Conservation (phyloP, 2,329 filamentous ascomycete genomes). For the Aureobasidium musti region DNA sequence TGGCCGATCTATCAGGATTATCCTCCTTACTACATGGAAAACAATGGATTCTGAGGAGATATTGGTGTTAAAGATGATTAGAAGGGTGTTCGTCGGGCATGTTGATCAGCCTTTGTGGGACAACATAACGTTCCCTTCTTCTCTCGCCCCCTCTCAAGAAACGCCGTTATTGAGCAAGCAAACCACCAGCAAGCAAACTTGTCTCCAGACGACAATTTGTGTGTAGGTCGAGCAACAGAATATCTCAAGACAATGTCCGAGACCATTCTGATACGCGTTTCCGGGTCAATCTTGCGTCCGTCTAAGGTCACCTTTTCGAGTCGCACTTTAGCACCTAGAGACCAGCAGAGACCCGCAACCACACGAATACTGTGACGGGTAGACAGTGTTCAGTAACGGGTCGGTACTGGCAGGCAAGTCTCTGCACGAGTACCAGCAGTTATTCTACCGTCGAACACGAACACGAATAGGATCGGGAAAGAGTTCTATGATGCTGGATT, state of each 20-base stretch:
- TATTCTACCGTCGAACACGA: not conserved
- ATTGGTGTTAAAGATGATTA: not conserved
- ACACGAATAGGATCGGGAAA: not conserved
- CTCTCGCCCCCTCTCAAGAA: too few species aligned
- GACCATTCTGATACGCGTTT: not conserved
- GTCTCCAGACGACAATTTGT: too few species aligned
- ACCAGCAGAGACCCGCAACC: not conserved
- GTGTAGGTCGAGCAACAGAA: not conserved
- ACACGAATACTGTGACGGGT: not conserved
- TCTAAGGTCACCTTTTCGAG: not conserved
- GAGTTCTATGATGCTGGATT: not conserved
- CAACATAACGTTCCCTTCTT: not conserved
- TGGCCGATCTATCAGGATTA: conserved; percentile 23
- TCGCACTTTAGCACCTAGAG: not conserved
- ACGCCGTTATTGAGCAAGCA: too few species aligned
- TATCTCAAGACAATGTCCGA: not conserved
- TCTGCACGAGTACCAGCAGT: not conserved
- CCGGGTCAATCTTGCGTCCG: not conserved
- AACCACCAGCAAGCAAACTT: too few species aligned
- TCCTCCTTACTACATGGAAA: conserved; percentile 15
- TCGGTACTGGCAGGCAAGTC: too few species aligned
- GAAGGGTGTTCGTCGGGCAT: not conserved
- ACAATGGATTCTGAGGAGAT: not conserved
- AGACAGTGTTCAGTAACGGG: too few species aligned
- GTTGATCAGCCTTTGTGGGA: not conserved